Evolutionary conservation across 345 rosid genomes (phyloP).

Genomic region (Eucalyptus pauciflora): DNA sequence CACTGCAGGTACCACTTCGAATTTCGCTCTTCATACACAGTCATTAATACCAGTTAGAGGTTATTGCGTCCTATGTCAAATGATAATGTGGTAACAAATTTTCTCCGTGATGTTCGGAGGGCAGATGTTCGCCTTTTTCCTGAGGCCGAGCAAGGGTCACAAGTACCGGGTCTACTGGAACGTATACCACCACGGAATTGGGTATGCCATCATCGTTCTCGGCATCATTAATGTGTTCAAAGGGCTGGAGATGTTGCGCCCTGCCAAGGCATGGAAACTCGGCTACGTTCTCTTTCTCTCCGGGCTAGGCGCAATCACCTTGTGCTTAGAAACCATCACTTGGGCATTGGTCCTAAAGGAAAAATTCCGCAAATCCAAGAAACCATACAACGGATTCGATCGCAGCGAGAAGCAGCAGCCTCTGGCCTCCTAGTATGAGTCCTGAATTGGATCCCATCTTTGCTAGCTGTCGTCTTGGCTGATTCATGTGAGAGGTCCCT

Average conservation of each 20-base stretch:
- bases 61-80: background rate
- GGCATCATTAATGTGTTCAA: slow-evolving; percentile 67
- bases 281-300: slow-evolving; percentile 34
- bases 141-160: slow-evolving; percentile 82
- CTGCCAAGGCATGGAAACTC: slow-evolving; percentile 36
- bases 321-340: slow-evolving; percentile 52
- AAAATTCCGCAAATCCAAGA: slow-evolving; percentile 37
- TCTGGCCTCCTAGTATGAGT: background rate
- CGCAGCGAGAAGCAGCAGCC: slow-evolving; percentile 17
- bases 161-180: slow-evolving; percentile 68
- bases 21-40: background rate
- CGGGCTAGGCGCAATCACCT: slow-evolving; percentile 38
- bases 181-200: slow-evolving; percentile 65
- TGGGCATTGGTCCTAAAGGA: slow-evolving; percentile 59
- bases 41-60: background rate
- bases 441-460: background rate
- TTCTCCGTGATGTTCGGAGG: background rate
- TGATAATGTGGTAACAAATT: background rate
- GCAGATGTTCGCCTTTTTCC: slow-evolving; percentile 39
- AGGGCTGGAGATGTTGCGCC: slow-evolving; percentile 54
- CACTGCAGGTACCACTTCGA: slow-evolving; percentile 45
- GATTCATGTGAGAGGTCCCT: background rate
- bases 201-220: slow-evolving; percentile 44
- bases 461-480: background rate
- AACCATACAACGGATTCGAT: slow-evolving; percentile 28